These are phyloP conservation scores for Ganoderma leucocontextum DNA, from an alignment of 1,284 basidiomycete species.

Conservation along the genomic window DNA sequence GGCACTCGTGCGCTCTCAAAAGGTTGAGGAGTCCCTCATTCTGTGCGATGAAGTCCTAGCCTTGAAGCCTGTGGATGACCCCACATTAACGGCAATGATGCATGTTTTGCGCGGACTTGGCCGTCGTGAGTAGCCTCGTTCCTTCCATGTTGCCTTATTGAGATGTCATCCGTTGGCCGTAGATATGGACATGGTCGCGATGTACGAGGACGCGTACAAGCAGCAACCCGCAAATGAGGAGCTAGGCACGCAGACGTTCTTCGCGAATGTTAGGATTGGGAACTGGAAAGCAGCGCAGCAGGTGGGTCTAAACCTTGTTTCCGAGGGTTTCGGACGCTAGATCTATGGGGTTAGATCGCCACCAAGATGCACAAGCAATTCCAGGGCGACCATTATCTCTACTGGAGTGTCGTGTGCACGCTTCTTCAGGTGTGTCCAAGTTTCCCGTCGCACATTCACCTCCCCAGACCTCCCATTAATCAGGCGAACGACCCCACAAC, in stretches of 20 bases:
- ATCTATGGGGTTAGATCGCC: conserved; percentile 57
- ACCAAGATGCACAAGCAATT: conserved; percentile 82
- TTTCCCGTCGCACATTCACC: not conserved
- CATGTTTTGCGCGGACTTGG: conserved; percentile 81
- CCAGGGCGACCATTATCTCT: conserved; percentile 80
- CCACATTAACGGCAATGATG: conserved; percentile 80
- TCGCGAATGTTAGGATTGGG: conserved; percentile 77
- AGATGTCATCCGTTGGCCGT: conserved; percentile 1
- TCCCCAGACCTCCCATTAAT: not conserved
- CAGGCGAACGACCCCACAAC: conserved; percentile 74
- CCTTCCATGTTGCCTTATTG: not conserved
- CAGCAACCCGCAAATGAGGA: conserved; percentile 83
- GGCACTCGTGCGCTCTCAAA: conserved; percentile 81
- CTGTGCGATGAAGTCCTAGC: conserved; percentile 83
- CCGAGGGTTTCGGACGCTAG: conserved; percentile 18
- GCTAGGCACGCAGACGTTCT: conserved; percentile 82
- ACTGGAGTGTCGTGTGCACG: conserved; percentile 84
- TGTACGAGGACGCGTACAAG: conserved; percentile 85
- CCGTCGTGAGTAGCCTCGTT: conserved; percentile 60
- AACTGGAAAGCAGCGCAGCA: conserved; percentile 86
- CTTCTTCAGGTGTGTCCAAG: conserved; percentile 70
- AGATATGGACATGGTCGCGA: conserved; percentile 80
- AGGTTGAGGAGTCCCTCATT: conserved; percentile 81
- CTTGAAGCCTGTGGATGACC: conserved; percentile 71
- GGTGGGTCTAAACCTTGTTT: conserved; percentile 48